phyloP scores from a whole-genome alignment of 1,284 basidiomycete genomes.

The Gastroboletus turbinatus region DNA sequence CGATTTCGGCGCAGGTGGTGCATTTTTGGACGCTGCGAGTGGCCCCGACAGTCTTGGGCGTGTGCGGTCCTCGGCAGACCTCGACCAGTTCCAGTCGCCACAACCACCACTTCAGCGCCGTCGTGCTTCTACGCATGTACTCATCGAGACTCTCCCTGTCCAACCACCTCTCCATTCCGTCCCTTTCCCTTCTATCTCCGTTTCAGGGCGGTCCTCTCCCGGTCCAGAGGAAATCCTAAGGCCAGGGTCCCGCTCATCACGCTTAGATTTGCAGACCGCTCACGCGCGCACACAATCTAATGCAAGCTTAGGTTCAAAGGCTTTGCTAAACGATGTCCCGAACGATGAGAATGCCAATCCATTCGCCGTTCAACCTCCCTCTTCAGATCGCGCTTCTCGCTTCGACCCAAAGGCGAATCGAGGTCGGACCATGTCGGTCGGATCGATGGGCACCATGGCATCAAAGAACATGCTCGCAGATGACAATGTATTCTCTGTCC shows the following conservation, averaged over 20 bases:
- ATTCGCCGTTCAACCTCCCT: conserved; percentile 32
- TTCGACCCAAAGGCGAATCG: conserved; percentile 42
- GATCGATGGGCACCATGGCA: conserved; percentile 38
- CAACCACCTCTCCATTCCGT: conserved; percentile 49
- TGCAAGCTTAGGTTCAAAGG: conserved; percentile 47
- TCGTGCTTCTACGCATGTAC: conserved; percentile 49
- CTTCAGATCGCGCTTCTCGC: conserved; percentile 38
- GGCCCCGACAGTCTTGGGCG: conserved; percentile 31
- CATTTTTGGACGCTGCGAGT: conserved; percentile 42
- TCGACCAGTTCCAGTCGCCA: conserved; percentile 44
- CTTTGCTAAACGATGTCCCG: conserved; percentile 37
- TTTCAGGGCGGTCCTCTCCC: conserved; percentile 47
- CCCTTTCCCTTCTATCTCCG: conserved; percentile 62
- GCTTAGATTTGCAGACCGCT: conserved; percentile 29
- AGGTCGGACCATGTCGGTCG: conserved; percentile 40
- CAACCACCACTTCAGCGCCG: conserved; percentile 43
- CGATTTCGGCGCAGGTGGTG: conserved; percentile 47
- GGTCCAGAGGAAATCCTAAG: conserved; percentile 36
- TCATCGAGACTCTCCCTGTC: conserved; percentile 45
- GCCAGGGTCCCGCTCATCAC: conserved; percentile 34
- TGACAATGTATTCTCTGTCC: conserved; percentile 61
- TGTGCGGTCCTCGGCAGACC: conserved; percentile 48
- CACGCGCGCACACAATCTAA: conserved; percentile 48
- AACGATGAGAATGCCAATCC: conserved; percentile 25
- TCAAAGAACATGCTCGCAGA: conserved; percentile 39